Evolutionary conservation across 2,329 filamentous ascomycete species (phyloP).

Genomic region (Monosporascus sp.): DNA sequence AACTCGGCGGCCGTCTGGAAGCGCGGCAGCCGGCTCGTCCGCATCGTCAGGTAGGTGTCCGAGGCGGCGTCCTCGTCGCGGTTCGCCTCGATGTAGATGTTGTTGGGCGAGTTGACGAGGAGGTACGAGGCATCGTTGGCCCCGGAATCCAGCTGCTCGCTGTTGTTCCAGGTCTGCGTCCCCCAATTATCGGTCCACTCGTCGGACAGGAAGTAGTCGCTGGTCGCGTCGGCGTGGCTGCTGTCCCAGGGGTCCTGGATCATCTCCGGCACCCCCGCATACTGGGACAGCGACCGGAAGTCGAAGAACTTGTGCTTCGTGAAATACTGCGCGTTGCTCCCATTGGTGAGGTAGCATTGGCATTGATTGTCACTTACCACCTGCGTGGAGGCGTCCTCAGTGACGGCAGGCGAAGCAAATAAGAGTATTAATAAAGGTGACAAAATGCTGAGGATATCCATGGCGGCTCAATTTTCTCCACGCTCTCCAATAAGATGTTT

Average conservation of each 20-base stretch:
- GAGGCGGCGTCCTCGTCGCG: slow-evolving; percentile 22
- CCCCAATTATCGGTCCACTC: slow-evolving; percentile 26
- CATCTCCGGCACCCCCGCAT: slow-evolving; percentile 26
- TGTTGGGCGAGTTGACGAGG: slow-evolving; percentile 34
- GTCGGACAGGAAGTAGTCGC: slow-evolving; percentile 26
- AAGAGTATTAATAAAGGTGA: background rate
- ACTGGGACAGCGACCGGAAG: slow-evolving; percentile 37
- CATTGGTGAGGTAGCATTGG: slow-evolving; percentile 42
- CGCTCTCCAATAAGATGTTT: too few relatives aligned
- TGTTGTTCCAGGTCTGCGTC: slow-evolving; percentile 28
- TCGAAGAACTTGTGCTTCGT: slow-evolving; percentile 43
- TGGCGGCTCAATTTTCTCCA: background rate
- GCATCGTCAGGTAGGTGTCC: slow-evolving; percentile 41
- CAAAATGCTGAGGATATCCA: background rate
- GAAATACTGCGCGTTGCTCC: slow-evolving; percentile 35
- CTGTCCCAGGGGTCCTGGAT: slow-evolving; percentile 20
- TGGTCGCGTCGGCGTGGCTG: slow-evolving; percentile 21
- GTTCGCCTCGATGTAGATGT: slow-evolving; percentile 40
- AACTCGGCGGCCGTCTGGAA: slow-evolving; percentile 48
- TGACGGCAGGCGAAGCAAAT: background rate
- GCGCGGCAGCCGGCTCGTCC: slow-evolving; percentile 36
- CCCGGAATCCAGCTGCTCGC: slow-evolving; percentile 7
- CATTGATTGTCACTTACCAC: slow-evolving; percentile 20
- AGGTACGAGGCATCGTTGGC: slow-evolving; percentile 21
- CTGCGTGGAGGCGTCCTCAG: background rate